phyloP scores from a whole-genome alignment of 108 stramenopile genomes.

The Schizochytrium sp. region DNA sequence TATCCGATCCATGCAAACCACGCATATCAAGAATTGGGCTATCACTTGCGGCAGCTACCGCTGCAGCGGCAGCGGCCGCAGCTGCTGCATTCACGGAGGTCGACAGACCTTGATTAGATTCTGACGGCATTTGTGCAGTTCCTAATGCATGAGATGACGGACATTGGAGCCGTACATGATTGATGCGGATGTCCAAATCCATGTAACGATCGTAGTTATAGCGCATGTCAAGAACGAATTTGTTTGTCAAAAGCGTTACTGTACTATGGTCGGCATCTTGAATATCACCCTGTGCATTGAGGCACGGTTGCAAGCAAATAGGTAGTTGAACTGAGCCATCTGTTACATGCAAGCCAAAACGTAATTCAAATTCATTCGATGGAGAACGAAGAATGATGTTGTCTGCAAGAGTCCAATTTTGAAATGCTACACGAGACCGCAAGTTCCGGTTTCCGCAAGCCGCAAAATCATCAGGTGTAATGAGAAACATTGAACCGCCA shows the following conservation, averaged over 20 bases:
- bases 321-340: constrained; percentile 50
- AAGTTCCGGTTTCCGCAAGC: constrained; percentile 3
- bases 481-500: constrained; percentile 9
- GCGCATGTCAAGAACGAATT: constrained; percentile 26
- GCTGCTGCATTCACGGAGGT: not conserved
- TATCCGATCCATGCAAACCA: too few species aligned
- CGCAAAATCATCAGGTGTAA: constrained; percentile 28
- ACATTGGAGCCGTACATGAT: constrained; percentile 31
- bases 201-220: not conserved
- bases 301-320: constrained; percentile 18
- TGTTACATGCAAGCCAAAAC: not conserved
- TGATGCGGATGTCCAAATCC: constrained; percentile 10
- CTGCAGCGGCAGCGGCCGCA: not conserved
- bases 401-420: constrained; percentile 23
- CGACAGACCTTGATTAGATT: not conserved
- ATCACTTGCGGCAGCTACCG: not conserved
- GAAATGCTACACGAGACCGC: constrained; percentile 41
- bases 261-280: constrained; percentile 13
- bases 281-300: constrained; percentile 21
- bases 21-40: not conserved
- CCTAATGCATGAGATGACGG: constrained; percentile 45
- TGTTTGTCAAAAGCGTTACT: not conserved
- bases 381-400: not conserved
- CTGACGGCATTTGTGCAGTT: constrained; percentile 5
- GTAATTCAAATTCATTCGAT: constrained; percentile 48